Base-by-base conservation (phyloP, 306 rosid species). In the Hippophae tibetana region DNA sequence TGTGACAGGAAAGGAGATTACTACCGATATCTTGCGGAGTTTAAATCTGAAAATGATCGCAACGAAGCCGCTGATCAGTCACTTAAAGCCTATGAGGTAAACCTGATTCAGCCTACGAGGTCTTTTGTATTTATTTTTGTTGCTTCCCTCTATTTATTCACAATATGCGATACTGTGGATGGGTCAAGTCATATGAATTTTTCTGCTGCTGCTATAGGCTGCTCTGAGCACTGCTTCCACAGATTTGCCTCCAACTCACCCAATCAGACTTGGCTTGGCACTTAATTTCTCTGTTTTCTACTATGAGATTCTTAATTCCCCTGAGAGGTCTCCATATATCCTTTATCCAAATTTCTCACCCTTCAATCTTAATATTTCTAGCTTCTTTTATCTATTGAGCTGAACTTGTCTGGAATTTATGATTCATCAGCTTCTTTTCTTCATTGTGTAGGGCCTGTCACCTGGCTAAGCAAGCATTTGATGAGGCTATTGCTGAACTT, bases 281-380 rank as follows among this genome's bases (percentile, higher is more conserved):
- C 69, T 82, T 72, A 82, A 86, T 73, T 82, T 73, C 64, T 86
- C 94, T 27, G 94, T 86, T 60, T 86, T 86, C 51, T 80, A 82
- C 76, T 86, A 80, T 60, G 94, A 86, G 61, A 86, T 86, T 65
- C 75, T 80, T 62, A 82, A 82, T 65, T 86, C 86, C 58, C 72
- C 89, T 43, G 94, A 86, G 73, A 78, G 94, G 89, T 80, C 47
- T 14, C 38, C 56, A 12, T 25, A 26, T 9, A 10, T 61, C 46
- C 65, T 14, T 62, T 38, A 43, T 48, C 25, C 31, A 50, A 11
- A 42, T 38, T 48, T 11, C 7, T 46, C 13, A 26, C 44, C 6
- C 3, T 5, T 47, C 9, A 8, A 13, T 31, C 40, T 43, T 25
- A 5, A 46, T 44, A 6, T 53, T 44, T 48, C 0, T 6, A 56